phyloP scores from a whole-genome alignment of 2,329 filamentous ascomycete species.

The Endothia cerciana region DNA sequence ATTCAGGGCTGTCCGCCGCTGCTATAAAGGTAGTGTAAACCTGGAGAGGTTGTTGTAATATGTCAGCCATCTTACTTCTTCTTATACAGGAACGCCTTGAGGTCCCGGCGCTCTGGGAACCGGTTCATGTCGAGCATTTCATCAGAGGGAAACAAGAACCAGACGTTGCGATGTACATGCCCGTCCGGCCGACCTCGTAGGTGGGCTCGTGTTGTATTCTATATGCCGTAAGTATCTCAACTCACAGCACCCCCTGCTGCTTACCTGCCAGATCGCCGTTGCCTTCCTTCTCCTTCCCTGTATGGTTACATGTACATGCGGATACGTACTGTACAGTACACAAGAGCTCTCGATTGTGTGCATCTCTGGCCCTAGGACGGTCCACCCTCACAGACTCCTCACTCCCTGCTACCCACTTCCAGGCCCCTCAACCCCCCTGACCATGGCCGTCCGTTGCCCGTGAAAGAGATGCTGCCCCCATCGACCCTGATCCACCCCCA shows the following conservation, averaged over 20 bases:
- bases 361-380: constrained; percentile 40
- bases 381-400: constrained; percentile 30
- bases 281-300: constrained; percentile 52
- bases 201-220: constrained; percentile 28
- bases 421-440: constrained; percentile 31
- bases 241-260: constrained; percentile 30
- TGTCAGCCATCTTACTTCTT: constrained; percentile 19
- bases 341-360: constrained; percentile 41
- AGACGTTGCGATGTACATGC: constrained; percentile 22
- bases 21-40: constrained; percentile 9
- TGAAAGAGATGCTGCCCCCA: constrained; percentile 26
- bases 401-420: constrained; percentile 29
- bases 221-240: constrained; percentile 30
- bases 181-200: constrained; percentile 21
- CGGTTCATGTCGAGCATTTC: constrained; percentile 12
- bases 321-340: constrained; percentile 29
- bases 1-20: constrained; percentile 17
- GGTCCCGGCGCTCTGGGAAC: constrained; percentile 7
- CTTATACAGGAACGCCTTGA: background rate
- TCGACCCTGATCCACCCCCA: constrained; percentile 45
- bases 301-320: constrained; percentile 47
- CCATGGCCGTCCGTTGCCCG: constrained; percentile 35
- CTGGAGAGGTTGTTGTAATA: constrained; percentile 6
- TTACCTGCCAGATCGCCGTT: constrained; percentile 43
- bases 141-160: constrained; percentile 16